Base-by-base conservation (phyloP, 2,329 filamentous ascomycete species). In the Claviceps maximensis region DNA sequence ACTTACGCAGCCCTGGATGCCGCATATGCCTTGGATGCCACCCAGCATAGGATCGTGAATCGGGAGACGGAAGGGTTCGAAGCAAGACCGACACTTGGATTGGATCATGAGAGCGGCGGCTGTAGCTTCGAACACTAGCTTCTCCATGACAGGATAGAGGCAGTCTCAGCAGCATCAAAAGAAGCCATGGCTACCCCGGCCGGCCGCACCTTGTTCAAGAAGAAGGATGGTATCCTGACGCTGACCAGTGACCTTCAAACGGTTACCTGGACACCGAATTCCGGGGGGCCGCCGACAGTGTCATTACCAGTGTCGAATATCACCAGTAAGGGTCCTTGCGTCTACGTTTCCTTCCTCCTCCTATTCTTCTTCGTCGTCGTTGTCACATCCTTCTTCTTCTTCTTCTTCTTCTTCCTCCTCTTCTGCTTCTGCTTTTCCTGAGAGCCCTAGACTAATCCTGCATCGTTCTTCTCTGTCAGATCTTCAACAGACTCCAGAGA, bases 401-500 rank as follows among this genome's bases (percentile, higher is more conserved):
- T 25, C 36, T 27, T 65, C 17, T 46, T 12, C 15, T 41, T 15
- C 4, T 7, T 44, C 8, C 40, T 19, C 47, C n/a, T 10, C 19
- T 23, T 33, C 21, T 65, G 15, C 47, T 38, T 38, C 17, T 17
- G 33, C 3, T 38, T 6, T 13, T 13, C 7, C 33, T 12, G 33
- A 50, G 46, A n/a, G 17, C 29, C 27, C 46, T 54, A 40, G 55
- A 10, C 25, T 47, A 21, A 45, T 40, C 31, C 19, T 27, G 19
- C 25, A 17, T 38, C 25, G 36, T 31, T 47, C 7, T 33, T 33
- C 5, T 27, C 15, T 19, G 19, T 23, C 60, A 93, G 88, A 97
- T 71, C 80, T 98, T 49, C 91, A 98, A 68, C 91, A 97, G 67
- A 97, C 93, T 1, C 90, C 93, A 13, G 88, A 89, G 55, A 83